Evolutionary conservation across 2,329 filamentous ascomycete species (phyloP).

Genomic region (Triangularia setosa): DNA sequence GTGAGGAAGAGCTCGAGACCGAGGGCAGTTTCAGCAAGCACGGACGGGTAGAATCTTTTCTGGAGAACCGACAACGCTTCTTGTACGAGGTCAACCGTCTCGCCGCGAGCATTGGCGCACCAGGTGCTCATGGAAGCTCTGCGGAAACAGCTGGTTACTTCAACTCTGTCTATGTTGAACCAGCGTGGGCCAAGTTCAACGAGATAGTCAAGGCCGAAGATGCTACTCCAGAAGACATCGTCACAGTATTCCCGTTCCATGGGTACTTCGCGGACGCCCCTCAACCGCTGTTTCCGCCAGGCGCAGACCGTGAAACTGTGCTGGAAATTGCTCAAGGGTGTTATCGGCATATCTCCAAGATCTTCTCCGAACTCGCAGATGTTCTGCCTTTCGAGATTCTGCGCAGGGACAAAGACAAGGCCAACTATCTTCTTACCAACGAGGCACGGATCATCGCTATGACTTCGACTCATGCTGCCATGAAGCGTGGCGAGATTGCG

Average conservation of each 20-base stretch:
- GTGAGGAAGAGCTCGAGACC: constrained; percentile 88
- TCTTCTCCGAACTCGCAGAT: constrained; percentile 89
- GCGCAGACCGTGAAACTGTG: constrained; percentile 60
- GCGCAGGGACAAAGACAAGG: constrained; percentile 82
- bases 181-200: constrained; percentile 83
- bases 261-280: constrained; percentile 83
- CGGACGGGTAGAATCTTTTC: constrained; percentile 89
- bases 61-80: constrained; percentile 77
- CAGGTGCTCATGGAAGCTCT: constrained; percentile 91
- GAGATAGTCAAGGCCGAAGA: constrained; percentile 57
- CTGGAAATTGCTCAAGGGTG: constrained; percentile 79
- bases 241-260: constrained; percentile 80
- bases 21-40: constrained; percentile 89
- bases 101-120: constrained; percentile 77
- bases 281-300: constrained; percentile 73
- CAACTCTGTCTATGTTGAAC: constrained; percentile 84
- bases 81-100: constrained; percentile 82
- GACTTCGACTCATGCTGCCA: constrained; percentile 97
- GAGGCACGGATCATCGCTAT: constrained; percentile 98
- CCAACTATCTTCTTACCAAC: constrained; percentile 90
- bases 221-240: constrained; percentile 57
- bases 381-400: constrained; percentile 94
- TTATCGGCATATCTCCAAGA: constrained; percentile 80
- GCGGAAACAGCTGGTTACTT: constrained; percentile 98
- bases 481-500: constrained; percentile 86